phyloP scores from a whole-genome alignment of 148 eudicot species.

The Pouteria glomerata region DNA sequence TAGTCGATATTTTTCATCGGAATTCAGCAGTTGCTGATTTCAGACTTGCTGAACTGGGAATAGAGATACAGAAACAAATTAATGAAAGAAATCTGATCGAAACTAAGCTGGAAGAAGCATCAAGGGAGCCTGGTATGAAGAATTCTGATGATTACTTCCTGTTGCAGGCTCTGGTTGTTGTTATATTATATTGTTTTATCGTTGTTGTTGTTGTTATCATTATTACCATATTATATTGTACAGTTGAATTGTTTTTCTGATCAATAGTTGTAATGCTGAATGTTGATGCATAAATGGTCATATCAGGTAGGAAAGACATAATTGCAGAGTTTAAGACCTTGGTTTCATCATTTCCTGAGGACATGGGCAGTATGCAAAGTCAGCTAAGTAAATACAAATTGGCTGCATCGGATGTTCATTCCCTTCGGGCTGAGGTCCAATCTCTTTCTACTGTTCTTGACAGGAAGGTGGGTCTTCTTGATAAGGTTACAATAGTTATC shows the following conservation, averaged over 20 bases:
- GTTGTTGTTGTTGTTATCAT: no score
- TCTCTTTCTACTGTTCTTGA: slow-evolving; percentile 56
- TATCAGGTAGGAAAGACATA: slow-evolving; percentile 87
- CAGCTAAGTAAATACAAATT: slow-evolving; percentile 70
- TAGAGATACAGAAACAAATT: slow-evolving; percentile 54
- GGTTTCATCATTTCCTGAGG: slow-evolving; percentile 81
- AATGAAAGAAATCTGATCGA: slow-evolving; percentile 54
- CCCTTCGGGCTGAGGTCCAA: slow-evolving; percentile 75
- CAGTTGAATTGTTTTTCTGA: no score
- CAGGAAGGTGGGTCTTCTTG: slow-evolving; percentile 51
- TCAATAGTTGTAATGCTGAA: no score
- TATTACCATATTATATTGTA: no score
- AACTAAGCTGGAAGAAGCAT: slow-evolving; percentile 64
- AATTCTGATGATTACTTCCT: neutral
- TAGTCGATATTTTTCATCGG: slow-evolving; percentile 57
- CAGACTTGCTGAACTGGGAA: slow-evolving; percentile 58
- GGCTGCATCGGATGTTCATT: slow-evolving; percentile 72
- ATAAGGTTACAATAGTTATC: neutral
- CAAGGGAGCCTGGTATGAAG: slow-evolving; percentile 65
- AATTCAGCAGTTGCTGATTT: slow-evolving; percentile 52
- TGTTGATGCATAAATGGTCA: slow-evolving; percentile 1
- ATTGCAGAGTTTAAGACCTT: slow-evolving; percentile 70
- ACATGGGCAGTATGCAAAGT: slow-evolving; percentile 80
- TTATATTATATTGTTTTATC: neutral
- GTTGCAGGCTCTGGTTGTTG: neutral